Evolutionary conservation across 2,329 filamentous ascomycete genomes (phyloP).

Genomic region (Aspergillus spinulosporus): DNA sequence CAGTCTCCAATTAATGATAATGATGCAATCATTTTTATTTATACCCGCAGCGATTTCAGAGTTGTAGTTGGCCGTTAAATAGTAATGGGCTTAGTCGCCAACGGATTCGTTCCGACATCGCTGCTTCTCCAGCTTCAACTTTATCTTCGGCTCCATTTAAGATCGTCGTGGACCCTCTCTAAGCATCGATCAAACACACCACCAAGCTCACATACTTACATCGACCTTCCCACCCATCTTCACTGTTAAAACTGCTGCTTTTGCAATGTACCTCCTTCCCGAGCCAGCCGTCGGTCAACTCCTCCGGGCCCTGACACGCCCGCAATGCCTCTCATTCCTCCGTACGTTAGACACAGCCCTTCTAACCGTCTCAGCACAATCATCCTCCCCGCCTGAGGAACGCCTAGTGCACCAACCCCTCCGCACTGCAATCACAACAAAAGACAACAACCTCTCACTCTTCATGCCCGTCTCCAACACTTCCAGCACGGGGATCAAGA

Average conservation of each 20-base stretch:
- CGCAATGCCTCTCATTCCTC: slow-evolving; percentile 40
- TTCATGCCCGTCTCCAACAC: slow-evolving; percentile 73
- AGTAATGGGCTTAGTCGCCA: too few relatives aligned
- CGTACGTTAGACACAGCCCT: slow-evolving; percentile 37
- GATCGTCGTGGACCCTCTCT: neutral
- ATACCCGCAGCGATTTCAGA: neutral
- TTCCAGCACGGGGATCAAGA: slow-evolving; percentile 68
- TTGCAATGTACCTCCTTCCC: slow-evolving; percentile 36
- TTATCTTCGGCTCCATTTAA: slow-evolving; percentile 4
- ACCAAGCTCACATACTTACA: neutral
- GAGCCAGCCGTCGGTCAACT: slow-evolving; percentile 37
- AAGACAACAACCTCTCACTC: slow-evolving; percentile 56
- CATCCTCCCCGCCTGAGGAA: slow-evolving; percentile 25
- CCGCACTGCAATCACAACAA: slow-evolving; percentile 43
- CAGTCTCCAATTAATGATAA: neutral
- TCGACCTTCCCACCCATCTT: neutral
- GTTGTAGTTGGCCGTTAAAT: too few relatives aligned
- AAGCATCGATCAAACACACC: neutral
- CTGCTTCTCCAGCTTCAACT: neutral
- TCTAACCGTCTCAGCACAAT: slow-evolving; percentile 33
- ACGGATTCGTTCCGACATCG: neutral
- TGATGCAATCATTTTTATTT: neutral
- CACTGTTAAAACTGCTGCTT: neutral
- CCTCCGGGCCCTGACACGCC: slow-evolving; percentile 32
- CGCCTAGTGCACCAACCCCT: slow-evolving; percentile 46